Conservation (phyloP, 1,284 basidiomycete species). For the Boletellus sp. region DNA sequence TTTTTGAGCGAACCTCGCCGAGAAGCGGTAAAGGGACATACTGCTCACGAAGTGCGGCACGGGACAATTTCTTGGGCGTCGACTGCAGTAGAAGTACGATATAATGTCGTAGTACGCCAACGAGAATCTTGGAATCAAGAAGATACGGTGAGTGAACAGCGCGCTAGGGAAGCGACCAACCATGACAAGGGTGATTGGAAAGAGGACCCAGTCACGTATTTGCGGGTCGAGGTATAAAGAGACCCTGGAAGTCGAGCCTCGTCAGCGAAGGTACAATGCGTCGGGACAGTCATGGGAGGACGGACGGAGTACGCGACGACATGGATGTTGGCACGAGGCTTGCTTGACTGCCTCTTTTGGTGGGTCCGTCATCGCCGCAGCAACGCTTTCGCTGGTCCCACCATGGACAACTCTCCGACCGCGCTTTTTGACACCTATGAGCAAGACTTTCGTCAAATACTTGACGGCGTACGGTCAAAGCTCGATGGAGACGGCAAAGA, state of each 20-base stretch:
- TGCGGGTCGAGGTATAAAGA: slow-evolving; percentile 89
- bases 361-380: slow-evolving; percentile 20
- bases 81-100: slow-evolving; percentile 85
- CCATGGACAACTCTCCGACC: slow-evolving; percentile 77
- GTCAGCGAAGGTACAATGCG: slow-evolving; percentile 14
- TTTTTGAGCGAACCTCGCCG: not conserved
- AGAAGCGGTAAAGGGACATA: slow-evolving; percentile 42
- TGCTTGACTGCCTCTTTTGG: slow-evolving; percentile 30
- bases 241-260: slow-evolving; percentile 40
- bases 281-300: slow-evolving; percentile 9
- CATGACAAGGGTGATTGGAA: slow-evolving; percentile 98
- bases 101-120: slow-evolving; percentile 92
- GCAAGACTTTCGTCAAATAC: slow-evolving; percentile 74
- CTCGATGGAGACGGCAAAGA: slow-evolving; percentile 60
- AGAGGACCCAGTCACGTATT: slow-evolving; percentile 91
- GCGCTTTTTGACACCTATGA: slow-evolving; percentile 80
- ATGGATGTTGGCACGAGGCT: slow-evolving; percentile 28
- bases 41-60: slow-evolving; percentile 89
- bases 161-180: slow-evolving; percentile 40
- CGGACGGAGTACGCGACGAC: slow-evolving; percentile 42
- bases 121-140: slow-evolving; percentile 67
- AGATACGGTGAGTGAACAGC: slow-evolving; percentile 2
- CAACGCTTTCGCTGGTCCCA: slow-evolving; percentile 9
- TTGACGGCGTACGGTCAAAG: slow-evolving; percentile 63
- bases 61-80: slow-evolving; percentile 77